A percentile compares a stretch with the other conserved stretches of the same genome.
Evolutionary conservation across 225 moss, liverwort and hornwort species (phyloP).

Genomic region (Bryum argenteum): DNA sequence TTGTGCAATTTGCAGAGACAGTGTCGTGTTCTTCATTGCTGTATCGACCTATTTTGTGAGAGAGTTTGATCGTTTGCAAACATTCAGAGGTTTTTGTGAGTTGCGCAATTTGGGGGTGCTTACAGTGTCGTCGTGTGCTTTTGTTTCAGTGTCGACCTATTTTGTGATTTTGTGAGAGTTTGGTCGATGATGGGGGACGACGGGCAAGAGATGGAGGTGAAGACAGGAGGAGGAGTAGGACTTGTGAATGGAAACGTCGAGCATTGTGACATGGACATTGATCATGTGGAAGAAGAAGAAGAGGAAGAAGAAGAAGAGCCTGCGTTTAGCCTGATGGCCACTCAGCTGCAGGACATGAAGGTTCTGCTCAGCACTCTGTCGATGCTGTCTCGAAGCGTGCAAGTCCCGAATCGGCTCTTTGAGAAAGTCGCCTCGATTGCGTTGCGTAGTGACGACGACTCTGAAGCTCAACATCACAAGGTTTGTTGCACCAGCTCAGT

Average conservation of each 20-base stretch:
- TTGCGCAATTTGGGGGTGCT: no score
- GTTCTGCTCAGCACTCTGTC: conserved; percentile 57
- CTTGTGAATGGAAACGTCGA: conserved; percentile 49
- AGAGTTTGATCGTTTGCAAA: conserved; percentile 5
- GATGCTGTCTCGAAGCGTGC: conserved; percentile 54
- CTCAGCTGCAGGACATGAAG: conserved; percentile 64
- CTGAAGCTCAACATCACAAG: conserved; percentile 20
- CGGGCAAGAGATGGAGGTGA: conserved; percentile 37
- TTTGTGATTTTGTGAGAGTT: not conserved
- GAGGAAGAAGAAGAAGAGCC: no score
- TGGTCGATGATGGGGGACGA: conserved; percentile 42
- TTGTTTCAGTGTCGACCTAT: not conserved
- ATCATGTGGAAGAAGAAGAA: conserved; percentile 19
- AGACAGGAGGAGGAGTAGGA: conserved; percentile 18
- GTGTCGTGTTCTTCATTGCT: not conserved
- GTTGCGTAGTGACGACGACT: conserved; percentile 15
- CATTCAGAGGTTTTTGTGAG: no score
- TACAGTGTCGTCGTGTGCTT: not conserved
- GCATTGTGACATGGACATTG: conserved; percentile 37
- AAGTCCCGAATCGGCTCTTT: conserved; percentile 43
- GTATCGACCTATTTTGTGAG: not conserved
- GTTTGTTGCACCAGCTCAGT: conserved; percentile 19
- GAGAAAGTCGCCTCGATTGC: conserved; percentile 42
- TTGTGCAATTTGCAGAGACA: conserved; percentile 1
- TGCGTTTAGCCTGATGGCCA: conserved; percentile 25